Evolutionary conservation across 73 alveolate genomes (phyloP), one percentile per base, ranked within the genome.

Genomic region (Paramecium caudatum): DNA sequence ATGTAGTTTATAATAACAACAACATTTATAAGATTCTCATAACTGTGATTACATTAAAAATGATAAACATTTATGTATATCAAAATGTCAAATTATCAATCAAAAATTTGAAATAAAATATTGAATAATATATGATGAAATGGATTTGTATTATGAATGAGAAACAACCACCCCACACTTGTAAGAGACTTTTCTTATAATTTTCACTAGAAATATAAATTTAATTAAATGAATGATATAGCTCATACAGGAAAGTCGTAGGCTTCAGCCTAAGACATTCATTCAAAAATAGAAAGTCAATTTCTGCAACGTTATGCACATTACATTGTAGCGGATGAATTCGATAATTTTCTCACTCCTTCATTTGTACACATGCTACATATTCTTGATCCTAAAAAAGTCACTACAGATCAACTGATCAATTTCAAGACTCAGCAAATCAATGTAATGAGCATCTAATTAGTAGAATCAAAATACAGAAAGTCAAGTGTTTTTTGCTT

Each of bases 211-310:
- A n/a, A n/a, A n/a, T n/a, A n/a, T n/a, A n/a, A n/a, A 48, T 48
- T 48, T 7, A 9, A 12, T 48, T 48, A 41, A 25, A 74, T 74
- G 88, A 74, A 74, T 16, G 88, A 74, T 43, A 74, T 74, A 9
- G 88, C 88, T 2, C 68, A 41, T 2, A 74, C 88, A 13, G 88
- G 88, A 74, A 74, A 74, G 32, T 74, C 88, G n/a, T 74, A 74
- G 19, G 88, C 88, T 3, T 74, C 88, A 21, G 88, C 88, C 16
- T 74, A 41, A 74, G 88, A 74, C 12, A 74, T 74, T 41, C 88
- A 74, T 74, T 37, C 88, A 41, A 74, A 74, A 37, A 74, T 74
- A 37, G 88, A 74, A 27, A 41, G 62, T 41, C 68, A 74, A 74
- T 74, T 74, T 13, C 32, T 74, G 43, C 16, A 74, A 21, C 43